These are phyloP conservation scores for Colletotrichum sp. DNA, from an alignment of 2,329 filamentous ascomycete species.

Conservation along the genomic window DNA sequence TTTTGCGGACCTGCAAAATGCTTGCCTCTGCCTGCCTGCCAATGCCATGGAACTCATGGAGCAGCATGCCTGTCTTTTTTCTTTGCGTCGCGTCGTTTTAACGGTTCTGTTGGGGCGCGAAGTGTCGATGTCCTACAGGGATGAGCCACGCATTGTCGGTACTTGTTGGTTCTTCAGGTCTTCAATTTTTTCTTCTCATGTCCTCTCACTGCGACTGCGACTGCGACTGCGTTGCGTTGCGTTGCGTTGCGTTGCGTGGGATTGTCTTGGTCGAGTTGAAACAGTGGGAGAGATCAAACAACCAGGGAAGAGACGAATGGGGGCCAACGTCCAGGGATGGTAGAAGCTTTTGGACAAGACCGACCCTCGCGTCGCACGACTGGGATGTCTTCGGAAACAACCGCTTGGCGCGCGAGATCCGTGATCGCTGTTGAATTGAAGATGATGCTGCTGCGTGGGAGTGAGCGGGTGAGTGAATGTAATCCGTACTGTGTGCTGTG, in stretches of 20 bases:
- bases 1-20: conserved; percentile 9
- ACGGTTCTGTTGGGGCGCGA: not conserved
- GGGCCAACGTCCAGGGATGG: conserved; percentile 2
- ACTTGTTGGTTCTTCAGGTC: not conserved
- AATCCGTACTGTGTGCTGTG: not conserved
- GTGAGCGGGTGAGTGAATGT: not conserved
- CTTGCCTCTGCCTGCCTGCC: not conserved
- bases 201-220: not conserved
- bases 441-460: not conserved
- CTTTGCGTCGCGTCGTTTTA: not conserved
- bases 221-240: not conserved
- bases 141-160: not conserved
- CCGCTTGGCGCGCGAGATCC: conserved; percentile 20
- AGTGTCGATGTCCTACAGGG: not conserved
- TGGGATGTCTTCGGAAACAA: conserved; percentile 18
- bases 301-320: conserved; percentile 2
- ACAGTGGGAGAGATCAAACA: conserved; percentile 20
- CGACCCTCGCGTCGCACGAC: conserved; percentile 20
- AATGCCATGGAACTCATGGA: not conserved
- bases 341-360: conserved; percentile 20
- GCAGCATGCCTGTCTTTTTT: not conserved
- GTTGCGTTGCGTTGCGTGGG: not conserved
- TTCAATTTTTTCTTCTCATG: not conserved
- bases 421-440: not conserved
- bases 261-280: conserved; percentile 14